phyloP scores from a whole-genome alignment of 2,329 filamentous ascomycete species.

The Cladorrhinum sp. region DNA sequence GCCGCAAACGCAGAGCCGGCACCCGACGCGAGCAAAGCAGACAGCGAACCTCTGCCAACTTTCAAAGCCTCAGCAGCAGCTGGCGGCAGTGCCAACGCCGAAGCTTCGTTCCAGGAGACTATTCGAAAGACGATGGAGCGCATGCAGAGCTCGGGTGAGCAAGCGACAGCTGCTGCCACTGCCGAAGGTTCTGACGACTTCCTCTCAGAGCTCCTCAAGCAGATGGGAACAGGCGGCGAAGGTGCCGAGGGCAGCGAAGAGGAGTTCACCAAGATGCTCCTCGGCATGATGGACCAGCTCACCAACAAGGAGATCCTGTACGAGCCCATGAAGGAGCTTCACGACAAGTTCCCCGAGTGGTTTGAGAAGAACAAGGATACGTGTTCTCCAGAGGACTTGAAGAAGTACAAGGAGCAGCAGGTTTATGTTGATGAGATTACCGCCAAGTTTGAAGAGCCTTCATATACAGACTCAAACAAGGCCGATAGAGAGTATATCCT shows the following conservation, averaged over 20 bases:
- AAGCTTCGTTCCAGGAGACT: constrained; percentile 82
- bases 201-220: constrained; percentile 87
- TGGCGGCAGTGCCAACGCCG: constrained; percentile 42
- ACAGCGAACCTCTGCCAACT: constrained; percentile 22
- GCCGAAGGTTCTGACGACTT: constrained; percentile 72
- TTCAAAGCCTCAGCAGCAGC: constrained; percentile 11
- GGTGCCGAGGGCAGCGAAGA: constrained; percentile 63
- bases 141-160: constrained; percentile 85
- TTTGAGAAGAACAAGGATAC: constrained; percentile 70
- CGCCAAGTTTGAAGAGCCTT: constrained; percentile 76
- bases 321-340: constrained; percentile 96
- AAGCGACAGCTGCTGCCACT: constrained; percentile 74
- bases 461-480: constrained; percentile 78
- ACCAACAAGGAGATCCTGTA: constrained; percentile 98
- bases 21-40: constrained; percentile 24
- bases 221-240: constrained; percentile 65
- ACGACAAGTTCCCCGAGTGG: constrained; percentile 91
- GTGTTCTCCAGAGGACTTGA: constrained; percentile 68
- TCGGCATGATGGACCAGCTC: constrained; percentile 98
- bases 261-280: constrained; percentile 89
- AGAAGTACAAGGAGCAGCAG: constrained; percentile 79
- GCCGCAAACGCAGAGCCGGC: constrained; percentile 32
- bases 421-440: constrained; percentile 81
- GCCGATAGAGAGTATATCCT: constrained; percentile 89
- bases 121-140: constrained; percentile 94